Conservation (phyloP, 2,329 filamentous ascomycete species). For the Endoconidiophora laricicola region DNA sequence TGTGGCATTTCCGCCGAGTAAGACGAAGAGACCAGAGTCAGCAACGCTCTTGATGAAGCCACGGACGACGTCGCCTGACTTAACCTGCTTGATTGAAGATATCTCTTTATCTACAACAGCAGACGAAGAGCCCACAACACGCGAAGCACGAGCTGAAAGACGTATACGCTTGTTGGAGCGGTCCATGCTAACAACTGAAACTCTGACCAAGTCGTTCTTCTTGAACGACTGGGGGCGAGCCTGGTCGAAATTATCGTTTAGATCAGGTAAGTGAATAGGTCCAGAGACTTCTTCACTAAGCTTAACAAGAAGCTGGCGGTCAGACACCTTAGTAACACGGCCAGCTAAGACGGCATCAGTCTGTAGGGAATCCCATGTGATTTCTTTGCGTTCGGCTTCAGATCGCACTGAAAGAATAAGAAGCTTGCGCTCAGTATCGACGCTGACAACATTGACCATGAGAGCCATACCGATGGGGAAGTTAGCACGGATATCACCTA, state of each 20-base stretch:
- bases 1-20: constrained; percentile 63
- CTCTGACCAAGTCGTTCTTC: constrained; percentile 74
- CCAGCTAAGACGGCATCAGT: constrained; percentile 69
- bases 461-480: constrained; percentile 87
- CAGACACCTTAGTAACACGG: constrained; percentile 69
- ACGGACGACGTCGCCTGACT: constrained; percentile 61
- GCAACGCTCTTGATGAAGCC: constrained; percentile 86
- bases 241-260: constrained; percentile 72
- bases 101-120: constrained; percentile 71
- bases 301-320: constrained; percentile 71
- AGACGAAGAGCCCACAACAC: constrained; percentile 64
- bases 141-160: constrained; percentile 72
- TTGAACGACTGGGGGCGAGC: constrained; percentile 58
- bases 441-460: constrained; percentile 57
- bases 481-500: constrained; percentile 58
- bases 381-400: constrained; percentile 20
- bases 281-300: constrained; percentile 67
- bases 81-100: constrained; percentile 49
- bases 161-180: constrained; percentile 66
- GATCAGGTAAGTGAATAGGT: constrained; percentile 64
- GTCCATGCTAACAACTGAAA: constrained; percentile 72
- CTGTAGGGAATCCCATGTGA: constrained; percentile 57
- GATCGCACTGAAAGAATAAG: constrained; percentile 52
- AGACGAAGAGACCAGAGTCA: constrained; percentile 77
- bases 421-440: constrained; percentile 56